Evolutionary conservation across 1,139 yeast species (phyloP), one percentile per base, ranked within the genome.

Genomic region (Yamadazyma triangularis): DNA sequence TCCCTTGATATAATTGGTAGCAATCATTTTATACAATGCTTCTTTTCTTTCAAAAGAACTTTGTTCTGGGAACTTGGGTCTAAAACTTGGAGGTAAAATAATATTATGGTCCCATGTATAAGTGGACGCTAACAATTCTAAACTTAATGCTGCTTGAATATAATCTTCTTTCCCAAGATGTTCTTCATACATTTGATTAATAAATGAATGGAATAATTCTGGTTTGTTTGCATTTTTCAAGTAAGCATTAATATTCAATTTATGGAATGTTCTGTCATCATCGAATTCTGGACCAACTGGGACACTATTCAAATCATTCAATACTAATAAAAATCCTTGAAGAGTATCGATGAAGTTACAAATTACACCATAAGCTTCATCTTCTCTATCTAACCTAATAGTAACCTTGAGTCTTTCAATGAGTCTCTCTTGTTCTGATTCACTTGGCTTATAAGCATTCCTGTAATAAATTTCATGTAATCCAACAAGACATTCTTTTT

Each of bases 201-300:
- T 76, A 52, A 85, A 83, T 11, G 86, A 73, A 50, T 84, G 82
- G 59, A 87, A 81, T 39, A 82, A 66, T 51, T 84, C 94, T 0
- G 93, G 93, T 45, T 80, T 79, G 50, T 81, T 79, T 28, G 87
- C 88, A 46, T 82, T 79, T 65, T 82, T 74, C 53, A 87, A 69
- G 53, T 77, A 85, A 29, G 88, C 81, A 42, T 84, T 77, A 47
- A 86, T 81, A 47, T 81, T 83, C 48, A 87, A 67, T 38, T 79
- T 77, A 51, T 83, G 85, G 73, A 84, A 82, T 3, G 88, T 80
- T 51, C 95, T 68, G 53, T 87, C 95, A 49, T 84, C 94, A 45
- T 83, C 91, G 56, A 82, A 87, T 47, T 87, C 95, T 28, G 80
- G 79, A 13, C 89, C 91, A 30, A 72, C 73, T 13, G 96, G 95